Evolutionary conservation across 1,284 basidiomycete species (phyloP), one percentile per base, ranked within the genome.

Genomic region (Melampsora abietis-canadensis): DNA sequence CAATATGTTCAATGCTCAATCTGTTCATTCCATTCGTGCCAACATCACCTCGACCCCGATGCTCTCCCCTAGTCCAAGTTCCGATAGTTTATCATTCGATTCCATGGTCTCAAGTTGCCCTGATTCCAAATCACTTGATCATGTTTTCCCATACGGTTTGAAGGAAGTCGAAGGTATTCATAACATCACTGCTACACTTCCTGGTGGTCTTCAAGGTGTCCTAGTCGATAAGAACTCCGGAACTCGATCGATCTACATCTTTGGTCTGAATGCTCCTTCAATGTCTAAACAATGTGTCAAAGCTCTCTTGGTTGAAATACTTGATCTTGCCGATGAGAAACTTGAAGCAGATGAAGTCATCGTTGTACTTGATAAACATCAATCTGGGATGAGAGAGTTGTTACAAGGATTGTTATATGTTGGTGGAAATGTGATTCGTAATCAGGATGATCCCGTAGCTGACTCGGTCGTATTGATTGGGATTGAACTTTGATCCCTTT

Each of bases 371-470:
- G 70, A 74, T 48, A 74, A 74, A 37, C 34, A 66, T 14, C 63
- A 66, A 40, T 17, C 27, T 14, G 27, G 37, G n/a, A 66, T 66
- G 51, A 66, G 70, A 27, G 70, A 74, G 63, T 63, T 74, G 21
- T 51, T 74, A n/a, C 70, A 74, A 61, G 70, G 70, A 27, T 40
- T 74, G 15, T 37, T 74, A 19, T 74, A 74, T 44, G 70, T 74
- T 48, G 70, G 70, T 31, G 70, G 70, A 6, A 24, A 5, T 4
- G 70, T 74, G 14, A 64, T 74, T 57, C 63, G 64, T 46, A 57
- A 74, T n/a, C 63, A 57, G 51, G 63, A 74, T 14, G 48, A 74
- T 15, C 12, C 57, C 10, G 62, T 65, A 17, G 63, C 62, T 48
- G 63, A 61, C 27, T 27, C 27, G 27, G 44, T 74, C 1, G 63